Evolutionary conservation across 192 early-diverging fungal species (phyloP).

Genomic region (Umbelopsis ramanniana): DNA sequence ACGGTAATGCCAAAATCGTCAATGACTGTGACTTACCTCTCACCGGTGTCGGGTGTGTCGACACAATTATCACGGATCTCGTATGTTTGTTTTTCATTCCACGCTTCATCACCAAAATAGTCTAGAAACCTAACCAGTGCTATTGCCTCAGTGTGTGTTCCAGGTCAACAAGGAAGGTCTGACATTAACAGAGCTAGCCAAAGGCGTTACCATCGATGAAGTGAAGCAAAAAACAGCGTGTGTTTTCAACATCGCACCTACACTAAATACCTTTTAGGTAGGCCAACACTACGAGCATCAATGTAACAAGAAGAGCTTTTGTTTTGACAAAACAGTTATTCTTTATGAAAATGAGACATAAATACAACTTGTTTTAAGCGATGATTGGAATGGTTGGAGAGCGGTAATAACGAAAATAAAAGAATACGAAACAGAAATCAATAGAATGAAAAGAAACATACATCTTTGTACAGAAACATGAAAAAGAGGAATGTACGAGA

Average conservation of each 20-base stretch:
- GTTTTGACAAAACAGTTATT: background rate
- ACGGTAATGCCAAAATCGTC: slow-evolving; percentile 76
- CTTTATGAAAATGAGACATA: background rate
- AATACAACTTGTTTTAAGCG: background rate
- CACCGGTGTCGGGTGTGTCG: slow-evolving; percentile 69
- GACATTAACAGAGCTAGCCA: slow-evolving; percentile 67
- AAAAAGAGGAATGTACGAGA: slow-evolving; percentile 1
- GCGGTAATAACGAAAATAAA: background rate
- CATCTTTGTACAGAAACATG: slow-evolving; percentile 4
- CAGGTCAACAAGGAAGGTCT: slow-evolving; percentile 61
- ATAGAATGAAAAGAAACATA: background rate
- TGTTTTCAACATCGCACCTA: slow-evolving; percentile 54
- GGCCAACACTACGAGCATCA: background rate
- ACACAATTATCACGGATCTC: slow-evolving; percentile 67
- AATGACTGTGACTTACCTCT: slow-evolving; percentile 71
- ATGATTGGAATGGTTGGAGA: background rate
- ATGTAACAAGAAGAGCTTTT: background rate
- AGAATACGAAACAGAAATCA: background rate
- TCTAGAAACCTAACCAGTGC: background rate
- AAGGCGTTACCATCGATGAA: slow-evolving; percentile 64
- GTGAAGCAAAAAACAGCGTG: slow-evolving; percentile 68
- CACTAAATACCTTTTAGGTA: slow-evolving; percentile 4
- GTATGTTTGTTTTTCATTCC: slow-evolving; percentile 3
- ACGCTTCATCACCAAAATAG: background rate
- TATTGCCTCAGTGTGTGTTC: slow-evolving; percentile 59